Conservation (phyloP, 2,329 filamentous ascomycete genomes). For the Exophiala dermatitidis region DNA sequence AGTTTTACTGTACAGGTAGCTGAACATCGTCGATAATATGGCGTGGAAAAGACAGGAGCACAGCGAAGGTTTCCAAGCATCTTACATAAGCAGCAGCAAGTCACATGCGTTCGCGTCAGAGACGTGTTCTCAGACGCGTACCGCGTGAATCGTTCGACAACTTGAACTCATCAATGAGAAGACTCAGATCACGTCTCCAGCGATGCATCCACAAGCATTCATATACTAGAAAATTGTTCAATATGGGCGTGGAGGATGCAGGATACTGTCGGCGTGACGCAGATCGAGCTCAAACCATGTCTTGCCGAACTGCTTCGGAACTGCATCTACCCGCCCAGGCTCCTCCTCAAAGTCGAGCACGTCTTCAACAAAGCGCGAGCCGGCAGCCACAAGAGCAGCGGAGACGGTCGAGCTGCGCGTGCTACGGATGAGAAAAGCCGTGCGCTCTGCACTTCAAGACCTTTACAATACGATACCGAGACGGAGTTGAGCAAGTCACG, state of each 20-base stretch:
- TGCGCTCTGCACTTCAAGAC: not conserved
- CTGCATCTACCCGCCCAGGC: slow-evolving; percentile 25
- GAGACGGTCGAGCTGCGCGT: not conserved
- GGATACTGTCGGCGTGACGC: slow-evolving; percentile 5
- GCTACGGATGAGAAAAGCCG: not conserved
- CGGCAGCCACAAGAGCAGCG: slow-evolving; percentile 11
- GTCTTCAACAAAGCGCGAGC: slow-evolving; percentile 16
- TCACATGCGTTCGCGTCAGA: no score
- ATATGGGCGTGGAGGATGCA: slow-evolving; percentile 10
- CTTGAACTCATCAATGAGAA: no score
- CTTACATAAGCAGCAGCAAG: no score
- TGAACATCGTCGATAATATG: no score
- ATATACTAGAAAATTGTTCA: not conserved
- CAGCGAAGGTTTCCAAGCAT: no score
- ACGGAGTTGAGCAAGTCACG: not conserved
- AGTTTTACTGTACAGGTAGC: no score
- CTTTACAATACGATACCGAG: slow-evolving; percentile 1
- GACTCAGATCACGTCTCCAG: no score
- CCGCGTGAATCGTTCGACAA: no score
- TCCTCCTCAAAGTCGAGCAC: slow-evolving; percentile 29
- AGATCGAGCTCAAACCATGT: slow-evolving; percentile 22
- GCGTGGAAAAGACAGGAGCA: no score
- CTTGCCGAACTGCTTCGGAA: slow-evolving; percentile 31
- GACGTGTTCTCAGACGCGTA: no score
- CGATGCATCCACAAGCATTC: no score